These are phyloP conservation scores for Trichoderma hamatum DNA, from an alignment of 2,329 filamentous ascomycete species.

Conservation along the genomic window DNA sequence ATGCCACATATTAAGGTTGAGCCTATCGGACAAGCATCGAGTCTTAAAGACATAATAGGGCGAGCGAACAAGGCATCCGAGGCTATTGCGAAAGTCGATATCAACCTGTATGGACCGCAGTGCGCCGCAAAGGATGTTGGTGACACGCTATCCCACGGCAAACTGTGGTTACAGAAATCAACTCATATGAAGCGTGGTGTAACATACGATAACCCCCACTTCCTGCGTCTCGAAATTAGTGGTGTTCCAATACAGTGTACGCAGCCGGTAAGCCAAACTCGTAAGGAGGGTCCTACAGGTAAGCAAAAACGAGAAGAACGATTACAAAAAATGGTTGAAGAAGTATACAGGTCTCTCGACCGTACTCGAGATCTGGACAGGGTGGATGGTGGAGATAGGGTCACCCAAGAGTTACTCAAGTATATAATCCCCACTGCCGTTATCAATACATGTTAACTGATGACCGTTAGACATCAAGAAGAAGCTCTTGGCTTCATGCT, in stretches of 20 bases:
- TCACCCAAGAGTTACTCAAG: constrained; percentile 35
- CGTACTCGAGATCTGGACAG: constrained; percentile 24
- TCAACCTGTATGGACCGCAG: constrained; percentile 44
- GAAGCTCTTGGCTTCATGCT: constrained; percentile 44
- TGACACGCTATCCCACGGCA: constrained; percentile 34
- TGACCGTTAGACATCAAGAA: constrained; percentile 42
- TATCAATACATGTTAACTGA: neutral
- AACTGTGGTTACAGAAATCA: constrained; percentile 43
- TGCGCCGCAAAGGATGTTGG: constrained; percentile 33
- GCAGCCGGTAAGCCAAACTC: neutral
- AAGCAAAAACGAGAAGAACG: neutral
- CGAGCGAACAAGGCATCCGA: constrained; percentile 35
- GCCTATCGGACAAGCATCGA: neutral
- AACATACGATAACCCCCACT: constrained; percentile 24
- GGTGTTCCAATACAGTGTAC: neutral
- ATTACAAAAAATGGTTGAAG: neutral
- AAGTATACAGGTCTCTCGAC: constrained; percentile 9
- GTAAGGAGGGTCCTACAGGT: neutral
- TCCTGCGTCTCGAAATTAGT: neutral
- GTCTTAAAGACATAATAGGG: constrained; percentile 34
- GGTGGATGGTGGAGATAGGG: constrained; percentile 30
- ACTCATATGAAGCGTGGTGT: constrained; percentile 28
- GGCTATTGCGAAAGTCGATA: constrained; percentile 39
- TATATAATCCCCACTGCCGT: constrained; percentile 22
- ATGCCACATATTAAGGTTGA: constrained; percentile 17